Percentiles rank a stretch among this genome's conserved stretches.
These are phyloP conservation scores for Dillenia suffruticosa DNA, from an alignment of 164 flowering plant species.

Conservation along the genomic window DNA sequence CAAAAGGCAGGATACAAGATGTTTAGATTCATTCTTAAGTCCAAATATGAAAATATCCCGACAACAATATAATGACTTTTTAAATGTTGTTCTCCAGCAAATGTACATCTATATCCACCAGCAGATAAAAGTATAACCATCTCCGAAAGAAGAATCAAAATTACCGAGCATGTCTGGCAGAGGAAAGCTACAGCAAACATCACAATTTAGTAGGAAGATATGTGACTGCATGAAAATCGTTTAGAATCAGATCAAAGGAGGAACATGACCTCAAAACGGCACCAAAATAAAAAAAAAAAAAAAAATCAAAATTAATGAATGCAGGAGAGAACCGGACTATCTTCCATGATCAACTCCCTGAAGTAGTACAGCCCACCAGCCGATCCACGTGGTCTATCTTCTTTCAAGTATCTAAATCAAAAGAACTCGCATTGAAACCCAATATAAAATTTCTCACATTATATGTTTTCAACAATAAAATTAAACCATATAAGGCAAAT, in stretches of 20 bases:
- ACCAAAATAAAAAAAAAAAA: neutral
- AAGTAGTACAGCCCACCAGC: slow-evolving; percentile 95
- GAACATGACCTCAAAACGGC: neutral
- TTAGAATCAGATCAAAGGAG: too few relatives aligned
- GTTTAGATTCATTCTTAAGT: neutral
- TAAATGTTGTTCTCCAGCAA: neutral
- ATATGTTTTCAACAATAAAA: neutral
- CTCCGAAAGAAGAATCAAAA: neutral
- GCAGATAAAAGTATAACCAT: too few relatives aligned
- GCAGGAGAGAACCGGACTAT: slow-evolving; percentile 58
- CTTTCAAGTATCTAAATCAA: slow-evolving; percentile 73
- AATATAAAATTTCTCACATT: slow-evolving; percentile 3
- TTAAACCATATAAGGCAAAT: neutral
- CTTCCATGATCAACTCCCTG: slow-evolving; percentile 95
- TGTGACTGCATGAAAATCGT: slow-evolving; percentile 51
- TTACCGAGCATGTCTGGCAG: slow-evolving; percentile 91
- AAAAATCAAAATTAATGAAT: neutral
- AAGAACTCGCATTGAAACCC: neutral
- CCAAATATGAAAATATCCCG: too few relatives aligned
- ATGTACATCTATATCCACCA: too few relatives aligned
- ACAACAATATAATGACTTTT: neutral
- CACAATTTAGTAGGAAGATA: slow-evolving; percentile 90
- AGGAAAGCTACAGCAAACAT: slow-evolving; percentile 96
- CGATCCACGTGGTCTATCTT: slow-evolving; percentile 96
- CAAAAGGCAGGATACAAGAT: slow-evolving; percentile 7